These are phyloP conservation scores for Anthostomella pinea DNA, from an alignment of 2,329 filamentous ascomycete species.

Conservation along the genomic window DNA sequence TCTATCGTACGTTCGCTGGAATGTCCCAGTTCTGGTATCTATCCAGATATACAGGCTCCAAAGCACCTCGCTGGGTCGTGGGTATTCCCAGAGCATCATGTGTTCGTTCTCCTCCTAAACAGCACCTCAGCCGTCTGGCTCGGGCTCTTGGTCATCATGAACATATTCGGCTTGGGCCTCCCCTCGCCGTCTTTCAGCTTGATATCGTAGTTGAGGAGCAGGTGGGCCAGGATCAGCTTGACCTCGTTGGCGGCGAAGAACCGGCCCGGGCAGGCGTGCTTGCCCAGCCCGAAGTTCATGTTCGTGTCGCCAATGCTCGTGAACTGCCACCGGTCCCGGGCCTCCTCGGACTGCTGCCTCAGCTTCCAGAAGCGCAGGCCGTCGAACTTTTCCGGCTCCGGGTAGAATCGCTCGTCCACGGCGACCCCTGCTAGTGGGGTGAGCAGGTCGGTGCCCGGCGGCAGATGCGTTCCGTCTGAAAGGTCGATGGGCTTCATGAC, in stretches of 20 bases:
- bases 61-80: no score
- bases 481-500: constrained; percentile 49
- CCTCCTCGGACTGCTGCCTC: constrained; percentile 26
- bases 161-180: constrained; percentile 28
- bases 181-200: constrained; percentile 28
- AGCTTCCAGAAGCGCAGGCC: constrained; percentile 38
- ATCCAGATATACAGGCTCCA: no score
- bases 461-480: constrained; percentile 51
- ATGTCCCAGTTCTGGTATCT: no score
- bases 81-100: no score
- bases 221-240: constrained; percentile 41
- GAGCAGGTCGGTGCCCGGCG: constrained; percentile 42
- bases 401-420: constrained; percentile 36
- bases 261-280: constrained; percentile 41
- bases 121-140: constrained; percentile 31
- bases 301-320: constrained; percentile 36
- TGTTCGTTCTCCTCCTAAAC: constrained; percentile 26
- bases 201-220: constrained; percentile 41
- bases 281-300: constrained; percentile 38
- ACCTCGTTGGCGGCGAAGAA: constrained; percentile 46
- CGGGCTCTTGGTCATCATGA: constrained; percentile 35
- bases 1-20: neutral
- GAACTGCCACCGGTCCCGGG: constrained; percentile 25
- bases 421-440: constrained; percentile 36
- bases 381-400: constrained; percentile 36